Conservation (phyloP, 768 basidiomycete species). For the Kwoniella sp. region DNA sequence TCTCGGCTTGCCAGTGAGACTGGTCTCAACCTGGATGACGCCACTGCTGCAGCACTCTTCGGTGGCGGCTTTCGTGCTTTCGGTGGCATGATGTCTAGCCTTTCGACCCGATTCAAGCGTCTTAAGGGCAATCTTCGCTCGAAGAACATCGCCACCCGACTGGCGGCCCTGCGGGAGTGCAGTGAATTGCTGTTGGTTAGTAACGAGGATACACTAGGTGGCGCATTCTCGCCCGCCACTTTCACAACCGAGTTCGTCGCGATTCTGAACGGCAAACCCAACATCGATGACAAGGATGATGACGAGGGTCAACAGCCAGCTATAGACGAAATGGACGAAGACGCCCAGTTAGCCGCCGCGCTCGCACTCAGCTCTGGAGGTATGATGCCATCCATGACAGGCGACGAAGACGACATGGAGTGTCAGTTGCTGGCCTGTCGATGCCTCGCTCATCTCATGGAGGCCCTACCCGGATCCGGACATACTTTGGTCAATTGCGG, state of each 20-base stretch:
- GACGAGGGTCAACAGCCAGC: conserved; percentile 59
- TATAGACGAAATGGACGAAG: conserved; percentile 56
- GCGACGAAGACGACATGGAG: conserved; percentile 56
- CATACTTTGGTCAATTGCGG: conserved; percentile 96
- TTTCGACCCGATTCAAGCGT: conserved; percentile 75
- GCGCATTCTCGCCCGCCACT: conserved; percentile 77
- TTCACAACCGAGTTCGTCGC: conserved; percentile 88
- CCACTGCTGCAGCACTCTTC: conserved; percentile 49
- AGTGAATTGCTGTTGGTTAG: conserved; percentile 92
- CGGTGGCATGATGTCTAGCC: conserved; percentile 65
- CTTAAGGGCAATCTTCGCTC: conserved; percentile 58
- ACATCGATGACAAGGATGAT: conserved; percentile 31
- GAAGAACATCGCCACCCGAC: conserved; percentile 60
- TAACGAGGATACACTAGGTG: conserved; percentile 92
- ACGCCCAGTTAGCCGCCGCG: conserved; percentile 81
- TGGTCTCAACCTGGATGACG: conserved; percentile 39
- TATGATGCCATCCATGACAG: conserved; percentile 53
- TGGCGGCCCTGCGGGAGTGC: conserved; percentile 86
- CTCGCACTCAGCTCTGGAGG: conserved; percentile 65
- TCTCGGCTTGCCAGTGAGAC: conserved; percentile 26
- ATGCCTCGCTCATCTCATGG: conserved; percentile 96
- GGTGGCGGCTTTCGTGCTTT: conserved; percentile 73
- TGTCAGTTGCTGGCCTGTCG: conserved; percentile 93
- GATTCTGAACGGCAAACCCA: conserved; percentile 63
- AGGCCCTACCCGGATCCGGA: conserved; percentile 95